Evolutionary conservation across 2,329 filamentous ascomycete species (phyloP), one percentile per base, ranked within the genome.

Genomic region (Aureobasidium musti): DNA sequence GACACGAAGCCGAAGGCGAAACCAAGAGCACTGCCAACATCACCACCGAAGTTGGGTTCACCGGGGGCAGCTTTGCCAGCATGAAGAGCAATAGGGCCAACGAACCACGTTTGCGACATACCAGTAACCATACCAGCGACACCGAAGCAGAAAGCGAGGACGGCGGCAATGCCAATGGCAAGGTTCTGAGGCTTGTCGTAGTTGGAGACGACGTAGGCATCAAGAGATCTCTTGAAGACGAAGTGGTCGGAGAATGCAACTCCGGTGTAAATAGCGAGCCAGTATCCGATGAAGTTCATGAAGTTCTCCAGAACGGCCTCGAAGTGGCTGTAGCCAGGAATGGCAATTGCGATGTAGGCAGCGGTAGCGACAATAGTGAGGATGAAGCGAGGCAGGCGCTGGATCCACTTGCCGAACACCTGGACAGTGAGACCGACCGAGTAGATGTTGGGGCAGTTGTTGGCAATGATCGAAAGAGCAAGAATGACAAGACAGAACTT

Each of bases 191-290:
- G 82, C 65, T 84, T 79, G 69, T 87, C 82, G 74, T 89, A 91
- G 69, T 82, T 75, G 49, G 84, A 82, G 0, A 83, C 78, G n/a
- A 77, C 74, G 74, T 91, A 91, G 10, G 85, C 86, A 2, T 69
- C 65, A 70, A 89, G 84, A 2, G 86, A 85, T 28, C 84, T 82
- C 72, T 85, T 86, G 81, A 89, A 91, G 73, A 90, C 72, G 72
- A 91, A 84, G 77, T 91, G 89, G 65, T 91, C 89, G 1, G 82
- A 79, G 21, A 91, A 74, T 0, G 84, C 80, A 69, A 91, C 85
- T 54, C 84, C 88, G 69, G 86, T 84, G 78, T 91, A 92, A 71
- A 91, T 90, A 56, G 88, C 86, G 1, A 91, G 82, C 89, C 89
- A 92, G 79, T 91, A 92, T 2, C 85, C 85, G 72, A 77, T 73